Base-by-base conservation (phyloP, 805 yeast species). In the Wickerhamiella occidentalis region DNA sequence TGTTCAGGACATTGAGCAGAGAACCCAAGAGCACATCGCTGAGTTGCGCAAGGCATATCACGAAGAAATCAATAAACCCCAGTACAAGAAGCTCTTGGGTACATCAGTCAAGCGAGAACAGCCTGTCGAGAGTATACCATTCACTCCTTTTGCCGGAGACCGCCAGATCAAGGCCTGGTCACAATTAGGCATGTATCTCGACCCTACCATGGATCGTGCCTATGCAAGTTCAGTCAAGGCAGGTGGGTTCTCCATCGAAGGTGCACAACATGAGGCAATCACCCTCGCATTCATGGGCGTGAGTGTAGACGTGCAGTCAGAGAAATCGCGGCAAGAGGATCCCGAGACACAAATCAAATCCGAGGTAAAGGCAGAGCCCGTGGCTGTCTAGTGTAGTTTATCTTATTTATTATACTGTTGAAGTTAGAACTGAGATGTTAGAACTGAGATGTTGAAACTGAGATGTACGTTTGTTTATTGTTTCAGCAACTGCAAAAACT, bases 111-210 rank as follows among this genome's bases (percentile, higher is more conserved):
- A 23, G 36, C 23, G 25, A 33, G 36, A 37, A 21, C 35, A 7
- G 26, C 19, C 40, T 8, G 33, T 38, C 18, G 23, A 47, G 17
- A 52, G 57, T 6, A 68, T 73, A 5, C 97, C 97, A 15, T 90
- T 88, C 64, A 87, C 97, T 9, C 97, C 97, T 7, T 90, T 90
- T 67, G 79, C 81, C 60, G 96, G 96, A 41, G 97, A 90, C 66
- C 72, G 92, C 53, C 80, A 82, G 51, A 53, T 68, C 6, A 65
- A 69, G 21, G 70, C 71, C 48, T 87, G 78, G 65, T 67, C 64
- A 9, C 65, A 79, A 17, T 58, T 61, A 29, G 68, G 66, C 13
- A 61, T 64, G 18, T 82, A 82, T 61, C 72, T 70, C 51, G 92
- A 84, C 61, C 85, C 90, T 18, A 73, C 76, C 49, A 69, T 79